Evolutionary conservation across 805 yeast genomes (phyloP).

Genomic region (Kodamaea nitidulidarum): DNA sequence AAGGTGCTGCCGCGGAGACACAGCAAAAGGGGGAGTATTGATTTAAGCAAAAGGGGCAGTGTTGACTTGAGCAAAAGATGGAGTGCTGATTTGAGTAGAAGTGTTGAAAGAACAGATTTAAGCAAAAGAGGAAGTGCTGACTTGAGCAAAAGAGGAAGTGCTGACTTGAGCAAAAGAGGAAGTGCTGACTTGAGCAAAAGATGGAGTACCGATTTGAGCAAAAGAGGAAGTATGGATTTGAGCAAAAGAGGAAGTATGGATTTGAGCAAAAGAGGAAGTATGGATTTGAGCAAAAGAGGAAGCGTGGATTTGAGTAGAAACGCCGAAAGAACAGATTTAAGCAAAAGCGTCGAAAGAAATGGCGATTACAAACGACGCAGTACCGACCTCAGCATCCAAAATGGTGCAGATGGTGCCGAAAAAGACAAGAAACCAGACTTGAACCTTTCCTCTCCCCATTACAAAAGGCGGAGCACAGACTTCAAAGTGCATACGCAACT

Average conservation of each 20-base stretch:
- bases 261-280: not conserved
- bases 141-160: conserved; percentile 3
- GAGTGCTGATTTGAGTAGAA: not conserved
- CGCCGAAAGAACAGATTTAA: not conserved
- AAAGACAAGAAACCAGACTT: too few species aligned
- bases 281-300: not conserved
- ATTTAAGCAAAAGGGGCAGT: conserved; percentile 7
- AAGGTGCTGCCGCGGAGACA: conserved; percentile 16
- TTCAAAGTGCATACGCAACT: conserved; percentile 12
- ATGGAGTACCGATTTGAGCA: conserved; percentile 6
- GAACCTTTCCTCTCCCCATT: too few species aligned
- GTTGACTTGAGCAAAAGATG: conserved; percentile 5
- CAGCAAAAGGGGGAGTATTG: conserved; percentile 6
- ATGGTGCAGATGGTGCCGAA: not conserved
- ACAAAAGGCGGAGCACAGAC: not conserved
- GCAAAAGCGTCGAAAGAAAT: conserved; percentile 1
- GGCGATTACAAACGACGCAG: conserved; percentile 1
- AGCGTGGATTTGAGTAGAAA: not conserved
- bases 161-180: conserved; percentile 6
- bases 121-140: conserved; percentile 4
- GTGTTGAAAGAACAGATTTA: conserved; percentile 6
- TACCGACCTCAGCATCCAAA: not conserved
- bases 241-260: not conserved
- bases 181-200: conserved; percentile 5
- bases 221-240: conserved; percentile 4